Percentiles rank a stretch among this genome's conserved stretches.
Evolutionary conservation across 1,284 basidiomycete species (phyloP).

Genomic region (Quambalaria eucalypti): DNA sequence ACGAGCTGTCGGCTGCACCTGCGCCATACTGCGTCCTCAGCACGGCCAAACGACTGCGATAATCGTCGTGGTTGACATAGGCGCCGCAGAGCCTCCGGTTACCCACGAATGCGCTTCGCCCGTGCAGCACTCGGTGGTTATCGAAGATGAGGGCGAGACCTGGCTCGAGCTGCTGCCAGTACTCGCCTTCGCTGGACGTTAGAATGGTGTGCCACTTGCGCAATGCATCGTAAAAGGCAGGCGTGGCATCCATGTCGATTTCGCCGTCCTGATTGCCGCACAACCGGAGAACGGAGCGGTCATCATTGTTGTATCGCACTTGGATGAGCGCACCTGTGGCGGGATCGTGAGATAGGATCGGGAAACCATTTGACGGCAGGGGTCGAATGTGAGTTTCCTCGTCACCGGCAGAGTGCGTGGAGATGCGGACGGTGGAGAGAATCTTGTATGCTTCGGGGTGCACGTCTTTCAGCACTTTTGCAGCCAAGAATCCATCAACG

Average conservation of each 20-base stretch:
- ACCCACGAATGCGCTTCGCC: constrained; percentile 78
- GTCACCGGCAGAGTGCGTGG: constrained; percentile 67
- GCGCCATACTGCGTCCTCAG: constrained; percentile 16
- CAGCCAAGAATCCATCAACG: constrained; percentile 88
- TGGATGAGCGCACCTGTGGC: constrained; percentile 60
- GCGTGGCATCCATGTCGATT: too few relatives aligned
- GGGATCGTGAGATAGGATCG: constrained; percentile 50
- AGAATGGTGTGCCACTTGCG: constrained; percentile 64
- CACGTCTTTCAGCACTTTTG: constrained; percentile 64
- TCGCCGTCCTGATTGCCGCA: constrained; percentile 7
- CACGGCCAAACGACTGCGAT: constrained; percentile 23
- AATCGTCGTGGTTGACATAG: constrained; percentile 53
- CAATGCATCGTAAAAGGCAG: constrained; percentile 72
- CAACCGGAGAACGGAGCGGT: constrained; percentile 52
- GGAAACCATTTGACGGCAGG: constrained; percentile 24
- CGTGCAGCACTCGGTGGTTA: constrained; percentile 89
- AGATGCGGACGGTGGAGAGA: constrained; percentile 63
- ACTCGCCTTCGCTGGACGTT: constrained; percentile 72
- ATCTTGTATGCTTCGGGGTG: constrained; percentile 66
- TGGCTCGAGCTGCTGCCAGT: constrained; percentile 77
- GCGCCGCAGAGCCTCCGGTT: constrained; percentile 87
- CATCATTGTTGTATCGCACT: constrained; percentile 91
- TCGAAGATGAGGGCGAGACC: constrained; percentile 81
- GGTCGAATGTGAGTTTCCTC: constrained; percentile 33
- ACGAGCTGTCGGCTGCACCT: background rate